phyloP scores from a whole-genome alignment of 441 rosid genomes.

The Croton laevigatus region DNA sequence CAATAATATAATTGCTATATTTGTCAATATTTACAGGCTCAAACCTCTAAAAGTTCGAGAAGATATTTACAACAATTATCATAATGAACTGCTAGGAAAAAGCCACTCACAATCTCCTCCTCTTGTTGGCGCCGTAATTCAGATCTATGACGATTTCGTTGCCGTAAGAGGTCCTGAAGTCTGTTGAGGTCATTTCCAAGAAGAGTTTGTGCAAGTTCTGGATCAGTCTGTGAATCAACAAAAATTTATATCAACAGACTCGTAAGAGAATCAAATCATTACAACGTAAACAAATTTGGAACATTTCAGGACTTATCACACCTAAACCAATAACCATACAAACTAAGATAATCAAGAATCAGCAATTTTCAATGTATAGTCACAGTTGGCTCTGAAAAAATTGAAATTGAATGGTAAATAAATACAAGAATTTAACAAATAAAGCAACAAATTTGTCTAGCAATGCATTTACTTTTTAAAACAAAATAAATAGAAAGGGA shows the following conservation, averaged over 20 bases:
- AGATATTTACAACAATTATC: too few relatives aligned
- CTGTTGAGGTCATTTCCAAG: conserved; percentile 78
- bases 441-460: too few relatives aligned
- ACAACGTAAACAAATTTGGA: not conserved
- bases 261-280: not conserved
- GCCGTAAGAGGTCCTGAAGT: conserved; percentile 69
- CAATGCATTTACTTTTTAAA: not conserved
- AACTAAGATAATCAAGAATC: not conserved
- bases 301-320: not conserved
- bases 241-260: conserved; percentile 11
- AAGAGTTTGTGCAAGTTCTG: conserved; percentile 88
- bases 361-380: not conserved
- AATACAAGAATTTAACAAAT: not conserved
- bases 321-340: not conserved
- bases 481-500: not conserved
- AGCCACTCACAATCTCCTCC: conserved; percentile 73
- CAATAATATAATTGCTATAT: not conserved
- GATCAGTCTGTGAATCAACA: conserved; percentile 53
- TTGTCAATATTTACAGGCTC: not conserved
- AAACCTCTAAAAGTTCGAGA: too few relatives aligned
- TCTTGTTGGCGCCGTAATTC: conserved; percentile 58
- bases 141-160: conserved; percentile 64
- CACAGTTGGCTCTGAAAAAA: not conserved
- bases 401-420: not conserved
- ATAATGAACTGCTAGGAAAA: conserved; percentile 7